Percentiles rank a stretch among this genome's conserved stretches.
These are phyloP conservation scores for Ganoderma lingzhi DNA, from an alignment of 1,284 basidiomycete species.

Conservation along the genomic window DNA sequence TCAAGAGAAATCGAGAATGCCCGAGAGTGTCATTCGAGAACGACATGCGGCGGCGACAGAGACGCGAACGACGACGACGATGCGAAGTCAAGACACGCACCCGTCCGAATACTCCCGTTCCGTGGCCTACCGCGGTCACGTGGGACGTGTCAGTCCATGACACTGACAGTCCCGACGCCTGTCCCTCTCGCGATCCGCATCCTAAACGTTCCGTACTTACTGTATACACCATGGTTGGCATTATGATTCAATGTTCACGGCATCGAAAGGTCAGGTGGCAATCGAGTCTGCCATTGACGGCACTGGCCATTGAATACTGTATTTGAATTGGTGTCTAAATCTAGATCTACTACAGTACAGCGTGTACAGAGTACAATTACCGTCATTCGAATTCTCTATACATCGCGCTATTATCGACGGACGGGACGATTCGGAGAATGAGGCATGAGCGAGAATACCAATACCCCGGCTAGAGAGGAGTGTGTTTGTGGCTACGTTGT, in stretches of 20 bases:
- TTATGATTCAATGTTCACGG: background rate
- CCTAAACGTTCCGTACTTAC: background rate
- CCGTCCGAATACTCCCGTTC: background rate
- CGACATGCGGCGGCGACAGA: background rate
- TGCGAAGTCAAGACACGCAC: background rate
- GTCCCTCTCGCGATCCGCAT: background rate
- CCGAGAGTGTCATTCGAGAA: conserved; percentile 1
- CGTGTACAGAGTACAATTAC: background rate
- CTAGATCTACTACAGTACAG: background rate
- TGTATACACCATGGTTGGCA: background rate
- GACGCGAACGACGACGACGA: background rate
- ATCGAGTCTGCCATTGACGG: too few species aligned
- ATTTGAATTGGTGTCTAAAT: background rate
- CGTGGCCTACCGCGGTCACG: background rate
- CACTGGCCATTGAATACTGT: background rate
- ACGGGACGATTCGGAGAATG: background rate
- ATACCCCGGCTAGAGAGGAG: background rate
- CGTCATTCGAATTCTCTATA: background rate
- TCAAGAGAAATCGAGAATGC: background rate
- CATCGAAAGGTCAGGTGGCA: background rate
- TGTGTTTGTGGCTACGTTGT: too few species aligned
- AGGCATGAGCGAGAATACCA: background rate
- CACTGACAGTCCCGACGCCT: background rate
- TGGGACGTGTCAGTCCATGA: background rate
- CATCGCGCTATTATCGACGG: background rate